These are phyloP conservation scores for Aspergillus brasiliensis DNA, from an alignment of 2,329 filamentous ascomycete genomes.

Conservation along the genomic window DNA sequence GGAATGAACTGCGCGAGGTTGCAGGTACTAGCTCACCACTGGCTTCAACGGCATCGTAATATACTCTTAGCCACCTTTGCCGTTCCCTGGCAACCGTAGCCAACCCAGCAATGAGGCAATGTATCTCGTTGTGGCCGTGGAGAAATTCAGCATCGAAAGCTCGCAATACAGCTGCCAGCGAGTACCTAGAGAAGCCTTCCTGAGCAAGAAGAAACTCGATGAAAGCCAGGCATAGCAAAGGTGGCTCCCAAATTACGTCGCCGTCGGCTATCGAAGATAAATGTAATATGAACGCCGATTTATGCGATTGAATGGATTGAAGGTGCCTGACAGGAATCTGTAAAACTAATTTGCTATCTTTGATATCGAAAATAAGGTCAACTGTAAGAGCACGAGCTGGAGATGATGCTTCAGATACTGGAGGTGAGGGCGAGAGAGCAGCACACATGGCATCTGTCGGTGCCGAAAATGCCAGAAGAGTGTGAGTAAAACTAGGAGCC, in stretches of 20 bases:
- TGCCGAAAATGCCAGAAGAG: constrained; percentile 10
- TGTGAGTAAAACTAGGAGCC: background rate
- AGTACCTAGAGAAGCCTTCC: background rate
- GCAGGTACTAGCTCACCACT: background rate
- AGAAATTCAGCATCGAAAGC: constrained; percentile 19
- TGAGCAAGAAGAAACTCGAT: constrained; percentile 13
- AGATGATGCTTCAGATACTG: constrained; percentile 4
- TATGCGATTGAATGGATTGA: constrained; percentile 5
- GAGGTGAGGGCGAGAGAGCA: background rate
- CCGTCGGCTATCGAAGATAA: background rate
- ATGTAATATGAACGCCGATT: constrained; percentile 12
- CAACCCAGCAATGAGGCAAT: constrained; percentile 12
- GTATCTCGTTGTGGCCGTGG: constrained; percentile 13
- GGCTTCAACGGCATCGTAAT: constrained; percentile 15
- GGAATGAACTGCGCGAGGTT: background rate
- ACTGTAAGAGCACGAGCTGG: background rate
- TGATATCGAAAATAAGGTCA: constrained; percentile 8
- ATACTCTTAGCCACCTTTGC: constrained; percentile 14
- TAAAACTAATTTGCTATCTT: constrained; percentile 2
- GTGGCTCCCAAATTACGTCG: background rate
- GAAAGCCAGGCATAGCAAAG: constrained; percentile 14
- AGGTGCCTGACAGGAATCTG: constrained; percentile 6
- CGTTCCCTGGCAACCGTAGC: background rate
- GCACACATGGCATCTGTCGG: background rate
- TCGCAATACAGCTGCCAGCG: constrained; percentile 1